Evolutionary conservation across 208 protist species (phyloP).

Genomic region (Leishmania tarentolae): DNA sequence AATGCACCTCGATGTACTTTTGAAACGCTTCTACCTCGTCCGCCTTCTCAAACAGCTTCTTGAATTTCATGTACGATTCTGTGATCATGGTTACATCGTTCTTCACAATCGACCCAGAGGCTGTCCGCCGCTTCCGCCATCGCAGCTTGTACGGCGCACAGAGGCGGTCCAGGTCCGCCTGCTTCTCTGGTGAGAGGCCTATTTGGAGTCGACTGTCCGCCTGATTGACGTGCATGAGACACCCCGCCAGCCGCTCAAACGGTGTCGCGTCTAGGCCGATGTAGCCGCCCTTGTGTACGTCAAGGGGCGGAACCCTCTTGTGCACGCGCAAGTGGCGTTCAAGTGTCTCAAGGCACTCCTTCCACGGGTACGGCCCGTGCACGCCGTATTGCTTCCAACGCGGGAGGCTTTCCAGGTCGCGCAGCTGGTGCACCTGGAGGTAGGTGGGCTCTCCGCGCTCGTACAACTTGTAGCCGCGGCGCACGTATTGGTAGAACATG

Average conservation of each 20-base stretch:
- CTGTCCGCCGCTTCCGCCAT: constrained; percentile 66
- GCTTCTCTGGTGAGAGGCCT: constrained; percentile 46
- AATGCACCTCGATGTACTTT: constrained; percentile 55
- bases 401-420: constrained; percentile 71
- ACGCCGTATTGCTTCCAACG: constrained; percentile 65
- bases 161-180: constrained; percentile 56
- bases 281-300: constrained; percentile 83
- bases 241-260: constrained; percentile 67
- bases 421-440: constrained; percentile 69
- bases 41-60: constrained; percentile 41
- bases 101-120: constrained; percentile 38
- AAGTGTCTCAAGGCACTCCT: constrained; percentile 69
- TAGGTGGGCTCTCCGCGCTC: constrained; percentile 46
- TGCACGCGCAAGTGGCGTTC: constrained; percentile 32
- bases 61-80: constrained; percentile 63
- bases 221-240: constrained; percentile 83
- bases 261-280: constrained; percentile 79
- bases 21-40: constrained; percentile 39
- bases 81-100: constrained; percentile 67
- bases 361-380: constrained; percentile 77
- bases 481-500: constrained; percentile 70
- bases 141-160: constrained; percentile 48
- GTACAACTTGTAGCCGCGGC: constrained; percentile 64
- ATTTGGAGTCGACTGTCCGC: constrained; percentile 47
- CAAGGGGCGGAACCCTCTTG: constrained; percentile 46